A percentile compares a stretch with the other conserved stretches of the same genome.
Conservation (phyloP, 2,329 filamentous ascomycete genomes). For the Botrytis medusae region DNA sequence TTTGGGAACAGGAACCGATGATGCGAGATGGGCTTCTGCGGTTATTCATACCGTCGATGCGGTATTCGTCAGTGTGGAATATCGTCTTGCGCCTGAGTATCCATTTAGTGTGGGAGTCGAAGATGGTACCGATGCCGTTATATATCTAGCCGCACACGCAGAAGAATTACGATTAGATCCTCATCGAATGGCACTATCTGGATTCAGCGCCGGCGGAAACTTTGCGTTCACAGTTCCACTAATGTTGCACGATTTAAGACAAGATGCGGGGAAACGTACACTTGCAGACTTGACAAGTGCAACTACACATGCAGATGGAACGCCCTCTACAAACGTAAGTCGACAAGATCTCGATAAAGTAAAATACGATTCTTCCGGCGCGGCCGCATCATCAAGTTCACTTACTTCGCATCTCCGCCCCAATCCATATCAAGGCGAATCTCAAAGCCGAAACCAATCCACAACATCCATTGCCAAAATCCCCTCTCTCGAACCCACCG, state of each 20-base stretch:
- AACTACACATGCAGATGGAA: slow-evolving; percentile 1
- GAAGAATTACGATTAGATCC: slow-evolving; percentile 58
- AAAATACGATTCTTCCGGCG: background rate
- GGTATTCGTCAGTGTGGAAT: slow-evolving; percentile 64
- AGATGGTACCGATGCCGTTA: slow-evolving; percentile 62
- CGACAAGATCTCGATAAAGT: background rate
- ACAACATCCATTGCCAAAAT: slow-evolving; percentile 35
- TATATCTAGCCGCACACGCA: slow-evolving; percentile 59
- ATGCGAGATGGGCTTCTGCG: slow-evolving; percentile 58
- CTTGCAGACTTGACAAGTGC: slow-evolving; percentile 25
- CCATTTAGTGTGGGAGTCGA: slow-evolving; percentile 66
- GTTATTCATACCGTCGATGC: slow-evolving; percentile 53
- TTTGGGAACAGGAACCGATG: slow-evolving; percentile 61
- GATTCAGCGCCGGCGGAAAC: slow-evolving; percentile 56
- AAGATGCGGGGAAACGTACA: slow-evolving; percentile 42
- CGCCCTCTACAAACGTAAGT: background rate
- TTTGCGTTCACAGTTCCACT: slow-evolving; percentile 44
- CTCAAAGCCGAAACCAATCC: slow-evolving; percentile 14
- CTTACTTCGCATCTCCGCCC: slow-evolving; percentile 5
- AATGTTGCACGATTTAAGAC: slow-evolving; percentile 47
- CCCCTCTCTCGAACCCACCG: slow-evolving; percentile 37
- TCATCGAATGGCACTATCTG: slow-evolving; percentile 56
- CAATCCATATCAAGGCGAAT: background rate
- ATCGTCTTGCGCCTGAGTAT: slow-evolving; percentile 64
- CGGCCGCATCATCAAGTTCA: background rate